Percentiles rank a stretch among this genome's conserved stretches.
Evolutionary conservation across 2,329 filamentous ascomycete genomes (phyloP).

Genomic region (Pseudopyricularia cyperi): DNA sequence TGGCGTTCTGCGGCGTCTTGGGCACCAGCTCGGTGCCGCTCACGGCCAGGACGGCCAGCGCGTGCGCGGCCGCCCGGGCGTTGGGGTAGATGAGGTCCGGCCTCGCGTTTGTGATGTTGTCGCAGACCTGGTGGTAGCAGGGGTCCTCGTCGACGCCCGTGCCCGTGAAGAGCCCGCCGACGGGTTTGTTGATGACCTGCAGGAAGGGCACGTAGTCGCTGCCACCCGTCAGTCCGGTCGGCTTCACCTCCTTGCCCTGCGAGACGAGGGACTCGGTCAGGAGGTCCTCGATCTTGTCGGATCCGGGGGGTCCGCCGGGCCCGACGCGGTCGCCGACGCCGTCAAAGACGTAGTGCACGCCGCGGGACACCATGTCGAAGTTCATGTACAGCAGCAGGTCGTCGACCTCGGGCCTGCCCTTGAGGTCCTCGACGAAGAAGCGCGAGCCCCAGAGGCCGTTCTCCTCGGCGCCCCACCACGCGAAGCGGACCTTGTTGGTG

Average conservation of each 20-base stretch:
- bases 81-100: conserved; percentile 1
- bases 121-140: conserved; percentile 32
- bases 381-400: conserved; percentile 42
- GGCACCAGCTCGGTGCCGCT: not conserved
- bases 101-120: conserved; percentile 13
- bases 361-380: conserved; percentile 42
- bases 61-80: conserved; percentile 1
- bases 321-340: conserved; percentile 50
- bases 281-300: conserved; percentile 39
- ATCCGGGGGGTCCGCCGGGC: conserved; percentile 34
- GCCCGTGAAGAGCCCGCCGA: conserved; percentile 53
- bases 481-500: conserved; percentile 43
- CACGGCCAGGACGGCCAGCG: not conserved
- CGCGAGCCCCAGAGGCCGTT: conserved; percentile 47
- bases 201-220: conserved; percentile 55
- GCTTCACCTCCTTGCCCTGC: conserved; percentile 37
- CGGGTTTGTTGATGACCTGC: conserved; percentile 43
- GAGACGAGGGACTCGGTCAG: conserved; percentile 15
- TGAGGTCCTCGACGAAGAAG: conserved; percentile 31
- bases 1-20: conserved; percentile 1
- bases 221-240: conserved; percentile 43
- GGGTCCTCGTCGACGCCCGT: conserved; percentile 34
- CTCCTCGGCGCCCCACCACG: conserved; percentile 44
- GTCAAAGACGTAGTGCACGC: conserved; percentile 39
- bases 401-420: conserved; percentile 27